phyloP scores from a whole-genome alignment of 495 filamentous ascomycete genomes.

The Annulohypoxylon nitens region DNA sequence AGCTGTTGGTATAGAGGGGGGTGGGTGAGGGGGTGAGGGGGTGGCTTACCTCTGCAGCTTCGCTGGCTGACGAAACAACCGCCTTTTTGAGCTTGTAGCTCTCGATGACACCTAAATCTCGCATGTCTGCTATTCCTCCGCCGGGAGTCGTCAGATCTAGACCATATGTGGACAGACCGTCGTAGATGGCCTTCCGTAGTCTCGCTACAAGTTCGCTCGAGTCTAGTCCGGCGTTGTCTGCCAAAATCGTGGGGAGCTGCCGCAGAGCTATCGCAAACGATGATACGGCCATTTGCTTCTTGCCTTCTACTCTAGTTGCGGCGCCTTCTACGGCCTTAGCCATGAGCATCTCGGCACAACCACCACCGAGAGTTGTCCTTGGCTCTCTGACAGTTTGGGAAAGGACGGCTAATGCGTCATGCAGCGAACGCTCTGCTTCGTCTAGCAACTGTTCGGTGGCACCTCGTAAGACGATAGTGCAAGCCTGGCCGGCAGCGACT shows the following conservation, averaged over 20 bases:
- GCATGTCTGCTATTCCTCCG: conserved; percentile 96
- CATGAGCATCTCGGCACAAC: conserved; percentile 99
- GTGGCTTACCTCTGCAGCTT: conserved; percentile 89
- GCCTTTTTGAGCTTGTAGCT: conserved; percentile 99
- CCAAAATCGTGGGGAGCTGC: conserved; percentile 95
- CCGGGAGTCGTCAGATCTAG: conserved; percentile 90
- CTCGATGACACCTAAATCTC: conserved; percentile 94
- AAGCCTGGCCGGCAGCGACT: conserved; percentile 92
- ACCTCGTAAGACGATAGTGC: conserved; percentile 95
- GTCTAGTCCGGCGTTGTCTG: conserved; percentile 96
- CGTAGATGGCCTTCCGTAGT: conserved; percentile 91
- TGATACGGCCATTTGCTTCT: conserved; percentile 94
- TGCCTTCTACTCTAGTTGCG: conserved; percentile 93
- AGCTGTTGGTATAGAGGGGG: not conserved
- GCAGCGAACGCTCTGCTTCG: conserved; percentile 94
- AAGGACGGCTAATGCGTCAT: conserved; percentile 95
- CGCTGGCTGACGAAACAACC: conserved; percentile 92
- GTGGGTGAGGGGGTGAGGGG: not conserved
- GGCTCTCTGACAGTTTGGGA: conserved; percentile 97
- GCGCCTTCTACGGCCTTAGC: conserved; percentile 96
- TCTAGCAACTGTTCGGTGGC: conserved; percentile 97
- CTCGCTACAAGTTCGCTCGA: conserved; percentile 93
- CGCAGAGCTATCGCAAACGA: conserved; percentile 89
- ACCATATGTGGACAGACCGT: conserved; percentile 91
- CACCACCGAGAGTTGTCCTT: conserved; percentile 92